These are phyloP conservation scores for Sugiyamaella xylanicola DNA, from an alignment of 1,139 yeast genomes.

Conservation along the genomic window DNA sequence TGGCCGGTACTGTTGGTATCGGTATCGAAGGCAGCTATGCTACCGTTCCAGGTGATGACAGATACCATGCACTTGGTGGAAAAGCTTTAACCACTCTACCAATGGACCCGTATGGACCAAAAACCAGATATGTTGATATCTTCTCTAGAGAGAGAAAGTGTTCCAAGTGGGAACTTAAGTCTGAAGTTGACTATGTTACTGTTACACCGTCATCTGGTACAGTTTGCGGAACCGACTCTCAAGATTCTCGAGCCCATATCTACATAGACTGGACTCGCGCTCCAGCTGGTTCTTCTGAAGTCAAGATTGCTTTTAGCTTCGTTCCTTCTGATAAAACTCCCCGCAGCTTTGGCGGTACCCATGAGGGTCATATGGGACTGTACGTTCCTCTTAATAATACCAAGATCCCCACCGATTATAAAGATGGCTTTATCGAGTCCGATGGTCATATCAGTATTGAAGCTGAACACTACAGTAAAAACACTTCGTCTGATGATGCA, in stretches of 20 bases:
- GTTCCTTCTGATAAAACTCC: slow-evolving; percentile 12
- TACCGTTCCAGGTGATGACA: slow-evolving; percentile 28
- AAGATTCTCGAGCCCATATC: slow-evolving; percentile 20
- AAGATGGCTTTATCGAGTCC: slow-evolving; percentile 28
- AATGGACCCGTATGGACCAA: slow-evolving; percentile 23
- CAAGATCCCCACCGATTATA: slow-evolving; percentile 21
- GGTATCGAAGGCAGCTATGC: slow-evolving; percentile 26
- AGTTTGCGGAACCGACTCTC: slow-evolving; percentile 19
- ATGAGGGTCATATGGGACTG: slow-evolving; percentile 8
- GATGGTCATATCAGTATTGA: slow-evolving; percentile 28
- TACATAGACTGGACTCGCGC: slow-evolving; percentile 22
- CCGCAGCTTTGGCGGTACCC: slow-evolving; percentile 17
- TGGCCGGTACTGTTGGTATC: slow-evolving; percentile 24
- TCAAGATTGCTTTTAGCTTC: slow-evolving; percentile 12
- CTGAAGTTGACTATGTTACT: slow-evolving; percentile 21
- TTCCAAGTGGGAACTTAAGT: slow-evolving; percentile 18
- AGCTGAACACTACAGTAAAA: slow-evolving; percentile 20
- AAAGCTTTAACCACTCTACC: slow-evolving; percentile 20
- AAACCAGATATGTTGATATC: slow-evolving; percentile 24
- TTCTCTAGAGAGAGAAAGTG: slow-evolving; percentile 24
- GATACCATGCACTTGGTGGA: slow-evolving; percentile 23
- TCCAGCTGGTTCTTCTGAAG: slow-evolving; percentile 14
- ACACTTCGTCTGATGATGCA: slow-evolving; percentile 18
- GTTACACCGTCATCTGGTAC: slow-evolving; percentile 22
- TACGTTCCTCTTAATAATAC: slow-evolving; percentile 22